These are phyloP conservation scores for Fraxinus quadrangulata DNA, from an alignment of 257 asterid species.

Conservation along the genomic window DNA sequence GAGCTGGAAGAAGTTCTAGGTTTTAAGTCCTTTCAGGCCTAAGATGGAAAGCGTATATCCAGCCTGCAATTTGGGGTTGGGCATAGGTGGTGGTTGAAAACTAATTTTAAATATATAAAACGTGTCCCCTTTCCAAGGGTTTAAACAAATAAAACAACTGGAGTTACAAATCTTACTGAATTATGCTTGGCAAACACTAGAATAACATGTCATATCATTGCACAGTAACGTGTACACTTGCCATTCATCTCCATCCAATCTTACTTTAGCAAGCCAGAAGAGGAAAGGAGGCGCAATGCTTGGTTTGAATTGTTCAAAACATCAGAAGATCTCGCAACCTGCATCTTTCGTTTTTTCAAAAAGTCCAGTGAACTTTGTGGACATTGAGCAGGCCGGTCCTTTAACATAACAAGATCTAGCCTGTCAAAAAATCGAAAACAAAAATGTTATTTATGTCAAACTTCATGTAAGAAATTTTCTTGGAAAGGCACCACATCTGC, in stretches of 20 bases:
- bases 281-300: slow-evolving; percentile 66
- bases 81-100: too few relatives aligned
- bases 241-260: slow-evolving; percentile 20
- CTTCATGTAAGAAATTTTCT: neutral
- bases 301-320: slow-evolving; percentile 68
- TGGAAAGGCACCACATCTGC: neutral
- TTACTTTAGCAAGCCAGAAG: slow-evolving; percentile 60
- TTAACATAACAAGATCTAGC: slow-evolving; percentile 61
- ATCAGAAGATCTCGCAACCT: slow-evolving; percentile 83
- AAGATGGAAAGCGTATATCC: too few relatives aligned
- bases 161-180: slow-evolving; percentile 2
- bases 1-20: too few relatives aligned
- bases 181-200: slow-evolving; percentile 10
- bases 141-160: neutral
- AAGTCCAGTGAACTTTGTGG: slow-evolving; percentile 71
- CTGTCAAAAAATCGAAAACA: slow-evolving; percentile 37
- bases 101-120: neutral
- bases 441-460: neutral
- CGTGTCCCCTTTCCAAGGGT: neutral
- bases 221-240: neutral
- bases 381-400: slow-evolving; percentile 70
- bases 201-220: neutral
- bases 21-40: too few relatives aligned
- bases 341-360: slow-evolving; percentile 72
- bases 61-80: too few relatives aligned